A percentile compares a stretch with the other conserved stretches of the same genome.
These are phyloP conservation scores for Claviceps purpurea DNA, from an alignment of 2,329 filamentous ascomycete species.

Conservation along the genomic window DNA sequence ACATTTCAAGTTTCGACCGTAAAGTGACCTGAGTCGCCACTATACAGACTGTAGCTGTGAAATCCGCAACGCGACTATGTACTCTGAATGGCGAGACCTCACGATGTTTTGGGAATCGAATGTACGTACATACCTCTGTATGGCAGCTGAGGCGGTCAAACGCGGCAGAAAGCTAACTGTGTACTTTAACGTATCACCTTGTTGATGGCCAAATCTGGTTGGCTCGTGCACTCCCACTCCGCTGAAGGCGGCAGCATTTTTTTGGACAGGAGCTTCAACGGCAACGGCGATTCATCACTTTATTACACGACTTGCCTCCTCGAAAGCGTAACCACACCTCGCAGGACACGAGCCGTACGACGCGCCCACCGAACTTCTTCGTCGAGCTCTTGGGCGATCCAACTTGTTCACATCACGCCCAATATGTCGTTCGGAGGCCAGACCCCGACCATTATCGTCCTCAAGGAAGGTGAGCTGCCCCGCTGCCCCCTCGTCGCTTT, in stretches of 20 bases:
- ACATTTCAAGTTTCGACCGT: not conserved
- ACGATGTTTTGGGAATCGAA: too few relatives aligned
- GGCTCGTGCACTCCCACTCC: not conserved
- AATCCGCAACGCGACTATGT: not conserved
- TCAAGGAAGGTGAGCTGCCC: constrained; percentile 69
- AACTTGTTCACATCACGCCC: constrained; percentile 8
- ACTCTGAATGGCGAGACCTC: not conserved
- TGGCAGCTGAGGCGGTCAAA: not conserved
- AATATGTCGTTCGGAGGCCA: constrained; percentile 94
- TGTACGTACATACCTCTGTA: too few relatives aligned
- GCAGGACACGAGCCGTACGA: not conserved
- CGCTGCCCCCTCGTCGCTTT: constrained; percentile 16
- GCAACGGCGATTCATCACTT: not conserved
- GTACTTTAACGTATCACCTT: not conserved
- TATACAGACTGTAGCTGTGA: not conserved
- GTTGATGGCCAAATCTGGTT: not conserved
- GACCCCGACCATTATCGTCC: constrained; percentile 93
- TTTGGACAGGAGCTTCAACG: constrained; percentile 4
- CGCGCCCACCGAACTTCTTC: constrained; percentile 3
- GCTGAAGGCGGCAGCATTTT: constrained; percentile 4
- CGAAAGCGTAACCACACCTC: not conserved
- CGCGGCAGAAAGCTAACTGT: not conserved
- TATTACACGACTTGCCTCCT: not conserved
- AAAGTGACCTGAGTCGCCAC: not conserved
- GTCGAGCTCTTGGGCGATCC: constrained; percentile 7